Evolutionary conservation across 2,329 filamentous ascomycete genomes (phyloP).

Genomic region (Alternaria sp.): DNA sequence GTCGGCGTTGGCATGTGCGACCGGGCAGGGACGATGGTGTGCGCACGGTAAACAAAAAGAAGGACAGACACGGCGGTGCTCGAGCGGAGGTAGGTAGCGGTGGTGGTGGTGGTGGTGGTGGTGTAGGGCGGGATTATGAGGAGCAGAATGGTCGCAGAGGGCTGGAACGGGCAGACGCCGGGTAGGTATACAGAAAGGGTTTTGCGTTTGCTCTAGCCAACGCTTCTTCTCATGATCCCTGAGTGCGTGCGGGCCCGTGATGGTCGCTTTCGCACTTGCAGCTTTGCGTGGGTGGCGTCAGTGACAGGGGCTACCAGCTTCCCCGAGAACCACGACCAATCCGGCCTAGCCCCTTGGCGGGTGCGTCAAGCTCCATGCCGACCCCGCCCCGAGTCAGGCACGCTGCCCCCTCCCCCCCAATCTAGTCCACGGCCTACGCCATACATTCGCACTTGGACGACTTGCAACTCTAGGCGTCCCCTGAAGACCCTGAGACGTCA

Average conservation of each 20-base stretch:
- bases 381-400: conserved; percentile 18
- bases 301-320: conserved; percentile 33
- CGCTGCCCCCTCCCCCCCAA: background rate
- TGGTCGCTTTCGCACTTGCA: conserved; percentile 21
- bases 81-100: conserved; percentile 4
- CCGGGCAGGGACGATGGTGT: background rate
- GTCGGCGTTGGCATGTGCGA: conserved; percentile 24
- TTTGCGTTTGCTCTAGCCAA: conserved; percentile 36
- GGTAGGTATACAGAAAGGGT: conserved; percentile 34
- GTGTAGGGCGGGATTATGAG: conserved; percentile 22
- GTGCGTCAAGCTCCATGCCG: conserved; percentile 14
- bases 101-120: conserved; percentile 6
- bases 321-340: conserved; percentile 26
- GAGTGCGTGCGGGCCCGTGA: conserved; percentile 14
- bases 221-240: conserved; percentile 18
- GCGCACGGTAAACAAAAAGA: conserved; percentile 27
- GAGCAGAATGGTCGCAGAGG: conserved; percentile 26
- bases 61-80: conserved; percentile 30
- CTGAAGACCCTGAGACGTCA: conserved; percentile 26
- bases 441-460: background rate
- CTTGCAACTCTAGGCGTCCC: background rate
- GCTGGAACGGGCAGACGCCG: conserved; percentile 23
- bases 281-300: conserved; percentile 16
- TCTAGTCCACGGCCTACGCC: background rate
- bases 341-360: conserved; percentile 9